phyloP scores from a whole-genome alignment of 2,329 filamentous ascomycete genomes.

The Trichoderma simmonsii region DNA sequence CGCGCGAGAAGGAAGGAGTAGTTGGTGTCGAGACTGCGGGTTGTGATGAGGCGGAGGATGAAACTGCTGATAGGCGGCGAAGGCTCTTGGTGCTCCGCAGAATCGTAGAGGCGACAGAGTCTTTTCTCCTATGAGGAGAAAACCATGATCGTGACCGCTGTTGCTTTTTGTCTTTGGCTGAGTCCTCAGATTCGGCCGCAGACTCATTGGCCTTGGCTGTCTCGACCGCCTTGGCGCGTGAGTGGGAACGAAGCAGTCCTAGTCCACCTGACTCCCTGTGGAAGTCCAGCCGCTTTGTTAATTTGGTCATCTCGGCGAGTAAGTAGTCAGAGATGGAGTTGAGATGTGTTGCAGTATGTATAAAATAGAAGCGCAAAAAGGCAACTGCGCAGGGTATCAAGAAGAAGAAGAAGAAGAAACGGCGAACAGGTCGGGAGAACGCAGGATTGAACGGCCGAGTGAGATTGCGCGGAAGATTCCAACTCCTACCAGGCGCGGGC shows the following conservation, averaged over 20 bases:
- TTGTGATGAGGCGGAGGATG: background rate
- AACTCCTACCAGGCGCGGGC: slow-evolving; percentile 14
- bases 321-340: background rate
- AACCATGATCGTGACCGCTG: slow-evolving; percentile 18
- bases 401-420: slow-evolving; percentile 1
- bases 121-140: slow-evolving; percentile 15
- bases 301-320: slow-evolving; percentile 1
- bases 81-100: slow-evolving; percentile 13
- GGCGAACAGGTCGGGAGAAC: background rate
- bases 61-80: slow-evolving; percentile 13
- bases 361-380: slow-evolving; percentile 6
- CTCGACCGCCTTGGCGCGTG: background rate
- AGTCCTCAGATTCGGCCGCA: background rate
- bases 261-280: slow-evolving; percentile 4
- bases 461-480: slow-evolving; percentile 7
- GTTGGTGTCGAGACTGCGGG: slow-evolving; percentile 25
- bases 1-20: slow-evolving; percentile 46
- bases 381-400: slow-evolving; percentile 16
- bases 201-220: background rate
- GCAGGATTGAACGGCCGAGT: background rate
- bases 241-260: slow-evolving; percentile 5
- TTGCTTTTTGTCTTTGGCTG: slow-evolving; percentile 12
- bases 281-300: slow-evolving; percentile 12
- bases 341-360: background rate
- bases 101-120: slow-evolving; percentile 13